These are phyloP conservation scores for Chenopodium formosanum DNA, from an alignment of 148 eudicot species.

Conservation along the genomic window DNA sequence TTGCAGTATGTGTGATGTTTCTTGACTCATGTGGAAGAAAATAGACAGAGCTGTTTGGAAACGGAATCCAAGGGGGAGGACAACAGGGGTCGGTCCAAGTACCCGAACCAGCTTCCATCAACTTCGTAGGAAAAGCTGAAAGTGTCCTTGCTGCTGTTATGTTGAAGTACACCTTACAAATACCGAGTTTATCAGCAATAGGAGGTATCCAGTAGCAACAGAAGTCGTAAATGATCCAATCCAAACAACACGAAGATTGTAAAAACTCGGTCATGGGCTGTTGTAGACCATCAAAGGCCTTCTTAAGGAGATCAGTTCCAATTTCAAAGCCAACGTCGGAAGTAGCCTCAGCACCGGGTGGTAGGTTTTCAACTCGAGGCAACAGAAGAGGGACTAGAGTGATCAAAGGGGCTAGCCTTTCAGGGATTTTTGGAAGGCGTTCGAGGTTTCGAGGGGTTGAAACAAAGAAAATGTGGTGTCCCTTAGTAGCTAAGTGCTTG, in stretches of 20 bases:
- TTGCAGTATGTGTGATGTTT: neutral
- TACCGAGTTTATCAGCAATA: neutral
- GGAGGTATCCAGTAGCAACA: neutral
- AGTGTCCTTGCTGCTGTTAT: neutral
- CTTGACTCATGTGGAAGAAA: neutral
- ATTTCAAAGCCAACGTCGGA: slow-evolving; percentile 23
- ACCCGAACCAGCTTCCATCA: neutral
- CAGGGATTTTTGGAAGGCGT: slow-evolving; percentile 30
- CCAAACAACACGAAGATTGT: neutral
- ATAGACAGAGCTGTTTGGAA: neutral
- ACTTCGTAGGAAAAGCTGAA: neutral
- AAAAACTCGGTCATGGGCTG: slow-evolving; percentile 15
- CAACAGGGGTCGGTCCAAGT: neutral
- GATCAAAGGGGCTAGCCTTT: neutral
- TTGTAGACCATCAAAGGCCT: slow-evolving; percentile 29
- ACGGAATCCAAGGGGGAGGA: neutral
- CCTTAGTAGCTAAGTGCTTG: slow-evolving; percentile 32
- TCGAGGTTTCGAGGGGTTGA: slow-evolving; percentile 37
- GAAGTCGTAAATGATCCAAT: neutral
- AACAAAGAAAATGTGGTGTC: slow-evolving; percentile 33
- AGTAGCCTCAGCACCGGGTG: slow-evolving; percentile 35
- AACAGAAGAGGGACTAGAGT: slow-evolving; percentile 23
- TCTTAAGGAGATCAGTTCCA: slow-evolving; percentile 22
- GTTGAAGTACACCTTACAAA: neutral
- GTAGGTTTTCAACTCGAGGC: slow-evolving; percentile 26